Conservation (phyloP, 2,329 filamentous ascomycete genomes). For the Rhynchosporium agropyri region DNA sequence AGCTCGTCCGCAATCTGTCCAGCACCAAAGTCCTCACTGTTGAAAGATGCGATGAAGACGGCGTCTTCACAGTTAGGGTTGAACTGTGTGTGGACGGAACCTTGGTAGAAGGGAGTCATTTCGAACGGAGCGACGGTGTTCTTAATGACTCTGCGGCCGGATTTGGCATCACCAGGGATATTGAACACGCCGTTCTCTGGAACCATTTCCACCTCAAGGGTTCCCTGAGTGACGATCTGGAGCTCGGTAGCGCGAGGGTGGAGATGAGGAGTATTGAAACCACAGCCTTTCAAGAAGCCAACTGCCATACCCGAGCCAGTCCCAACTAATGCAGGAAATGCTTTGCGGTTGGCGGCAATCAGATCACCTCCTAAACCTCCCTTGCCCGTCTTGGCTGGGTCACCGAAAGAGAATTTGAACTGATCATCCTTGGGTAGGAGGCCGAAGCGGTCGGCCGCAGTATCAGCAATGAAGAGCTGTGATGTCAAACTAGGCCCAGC, state of each 20-base stretch:
- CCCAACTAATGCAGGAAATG: slow-evolving; percentile 58
- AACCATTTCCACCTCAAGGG: slow-evolving; percentile 54
- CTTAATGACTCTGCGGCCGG: slow-evolving; percentile 46
- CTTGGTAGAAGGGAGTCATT: slow-evolving; percentile 58
- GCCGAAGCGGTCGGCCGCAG: slow-evolving; percentile 48
- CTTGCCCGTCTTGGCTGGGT: slow-evolving; percentile 38
- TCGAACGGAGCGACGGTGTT: slow-evolving; percentile 49
- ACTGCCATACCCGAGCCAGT: slow-evolving; percentile 55
- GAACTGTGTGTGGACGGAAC: slow-evolving; percentile 57
- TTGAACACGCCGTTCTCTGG: slow-evolving; percentile 53
- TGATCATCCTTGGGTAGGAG: slow-evolving; percentile 49
- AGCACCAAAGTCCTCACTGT: slow-evolving; percentile 55
- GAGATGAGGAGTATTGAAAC: slow-evolving; percentile 59
- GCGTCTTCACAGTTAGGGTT: slow-evolving; percentile 57
- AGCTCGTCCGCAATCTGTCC: slow-evolving; percentile 54
- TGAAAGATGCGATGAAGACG: slow-evolving; percentile 54
- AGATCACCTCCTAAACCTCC: slow-evolving; percentile 52
- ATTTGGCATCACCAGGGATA: slow-evolving; percentile 38
- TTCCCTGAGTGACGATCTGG: slow-evolving; percentile 53
- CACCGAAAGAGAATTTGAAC: slow-evolving; percentile 54
- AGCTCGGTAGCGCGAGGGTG: slow-evolving; percentile 58
- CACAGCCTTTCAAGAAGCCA: slow-evolving; percentile 54
- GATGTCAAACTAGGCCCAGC: slow-evolving; percentile 30
- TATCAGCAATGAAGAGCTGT: slow-evolving; percentile 40
- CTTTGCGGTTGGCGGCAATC: slow-evolving; percentile 56